A percentile compares a stretch with the other conserved stretches of the same genome.
These are phyloP conservation scores for Pisolithus albus DNA, from an alignment of 768 basidiomycete genomes.

Conservation along the genomic window DNA sequence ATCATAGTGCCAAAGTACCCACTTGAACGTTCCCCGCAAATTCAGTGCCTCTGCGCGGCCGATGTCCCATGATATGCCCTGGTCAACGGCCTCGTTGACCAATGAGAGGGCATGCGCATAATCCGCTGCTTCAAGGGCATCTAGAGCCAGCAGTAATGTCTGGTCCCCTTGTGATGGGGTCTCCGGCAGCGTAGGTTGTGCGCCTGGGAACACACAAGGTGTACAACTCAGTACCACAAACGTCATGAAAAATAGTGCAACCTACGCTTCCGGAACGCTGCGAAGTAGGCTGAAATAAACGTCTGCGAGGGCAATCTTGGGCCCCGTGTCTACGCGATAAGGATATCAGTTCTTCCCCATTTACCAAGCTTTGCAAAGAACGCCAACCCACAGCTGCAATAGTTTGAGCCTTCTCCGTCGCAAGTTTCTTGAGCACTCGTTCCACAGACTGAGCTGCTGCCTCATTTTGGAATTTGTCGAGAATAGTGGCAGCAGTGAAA, in stretches of 20 bases:
- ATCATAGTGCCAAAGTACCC: slow-evolving; percentile 20
- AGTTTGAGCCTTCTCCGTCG: slow-evolving; percentile 63
- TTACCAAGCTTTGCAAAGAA: background rate
- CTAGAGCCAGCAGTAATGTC: slow-evolving; percentile 70
- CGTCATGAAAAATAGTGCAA: slow-evolving; percentile 8
- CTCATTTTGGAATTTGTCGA: slow-evolving; percentile 88
- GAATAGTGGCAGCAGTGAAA: slow-evolving; percentile 93
- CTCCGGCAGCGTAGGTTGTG: slow-evolving; percentile 67
- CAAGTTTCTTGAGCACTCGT: slow-evolving; percentile 81
- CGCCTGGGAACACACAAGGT: slow-evolving; percentile 33
- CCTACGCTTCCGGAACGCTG: slow-evolving; percentile 89
- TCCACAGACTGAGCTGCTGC: slow-evolving; percentile 76
- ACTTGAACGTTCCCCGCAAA: slow-evolving; percentile 95
- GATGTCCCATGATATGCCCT: slow-evolving; percentile 70
- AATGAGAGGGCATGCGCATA: slow-evolving; percentile 76
- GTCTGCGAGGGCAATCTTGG: slow-evolving; percentile 81
- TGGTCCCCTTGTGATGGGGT: slow-evolving; percentile 73
- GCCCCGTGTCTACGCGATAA: slow-evolving; percentile 47
- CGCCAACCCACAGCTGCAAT: slow-evolving; percentile 52
- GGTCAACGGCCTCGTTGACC: slow-evolving; percentile 78
- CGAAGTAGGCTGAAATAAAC: slow-evolving; percentile 93
- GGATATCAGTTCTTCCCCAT: background rate
- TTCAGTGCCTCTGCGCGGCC: slow-evolving; percentile 87
- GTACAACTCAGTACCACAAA: slow-evolving; percentile 4
- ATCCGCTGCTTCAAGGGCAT: slow-evolving; percentile 80